phyloP scores from a whole-genome alignment of 768 basidiomycete species.

The Psilocybe tampanensis region DNA sequence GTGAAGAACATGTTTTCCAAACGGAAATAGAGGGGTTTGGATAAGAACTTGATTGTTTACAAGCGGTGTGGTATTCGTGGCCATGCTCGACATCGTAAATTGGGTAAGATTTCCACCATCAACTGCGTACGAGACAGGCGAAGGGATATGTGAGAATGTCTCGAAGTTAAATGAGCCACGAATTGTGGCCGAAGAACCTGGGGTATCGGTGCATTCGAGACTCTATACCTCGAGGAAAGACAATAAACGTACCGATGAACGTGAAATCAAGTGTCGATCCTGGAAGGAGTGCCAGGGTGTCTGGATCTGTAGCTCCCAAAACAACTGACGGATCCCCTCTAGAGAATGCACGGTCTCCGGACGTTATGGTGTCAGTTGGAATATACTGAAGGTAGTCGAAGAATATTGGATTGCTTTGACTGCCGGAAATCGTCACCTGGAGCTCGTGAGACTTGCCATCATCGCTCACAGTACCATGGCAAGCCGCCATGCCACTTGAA shows the following conservation, averaged over 20 bases:
- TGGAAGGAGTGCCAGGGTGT: background rate
- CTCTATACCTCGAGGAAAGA: background rate
- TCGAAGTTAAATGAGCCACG: background rate
- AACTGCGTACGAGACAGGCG: background rate
- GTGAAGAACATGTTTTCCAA: background rate
- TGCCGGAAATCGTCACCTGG: background rate
- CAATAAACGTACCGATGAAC: background rate
- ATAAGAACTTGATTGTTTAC: background rate
- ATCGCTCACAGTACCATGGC: background rate
- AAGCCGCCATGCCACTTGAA: background rate
- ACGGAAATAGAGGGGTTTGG: background rate
- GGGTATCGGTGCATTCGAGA: background rate
- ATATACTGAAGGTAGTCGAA: background rate
- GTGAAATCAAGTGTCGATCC: background rate
- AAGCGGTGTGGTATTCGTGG: background rate
- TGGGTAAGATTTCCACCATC: background rate
- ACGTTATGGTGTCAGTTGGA: background rate
- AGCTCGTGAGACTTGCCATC: background rate
- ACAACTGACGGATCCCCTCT: background rate
- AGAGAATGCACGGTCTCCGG: background rate
- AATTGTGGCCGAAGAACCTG: background rate
- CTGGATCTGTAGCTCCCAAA: background rate
- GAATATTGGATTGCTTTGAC: background rate
- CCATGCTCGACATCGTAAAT: background rate
- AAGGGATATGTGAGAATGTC: background rate